Evolutionary conservation across 2,329 filamentous ascomycete species (phyloP).

Genomic region (Talaromyces verruculosus): DNA sequence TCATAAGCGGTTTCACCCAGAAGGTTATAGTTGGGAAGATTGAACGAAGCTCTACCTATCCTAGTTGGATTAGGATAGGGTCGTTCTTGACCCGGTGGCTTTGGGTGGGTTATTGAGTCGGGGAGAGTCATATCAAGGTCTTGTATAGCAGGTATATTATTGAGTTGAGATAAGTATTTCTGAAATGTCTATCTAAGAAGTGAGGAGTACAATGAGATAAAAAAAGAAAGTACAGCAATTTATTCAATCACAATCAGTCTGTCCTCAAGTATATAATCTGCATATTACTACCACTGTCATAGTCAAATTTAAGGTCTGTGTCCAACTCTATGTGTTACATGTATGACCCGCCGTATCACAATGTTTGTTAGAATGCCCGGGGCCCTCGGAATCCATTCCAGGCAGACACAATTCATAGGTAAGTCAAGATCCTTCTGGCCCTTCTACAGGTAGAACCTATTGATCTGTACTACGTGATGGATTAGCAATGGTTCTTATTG

Average conservation of each 20-base stretch:
- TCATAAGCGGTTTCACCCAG: neutral
- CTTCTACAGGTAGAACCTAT: neutral
- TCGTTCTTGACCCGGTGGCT: neutral
- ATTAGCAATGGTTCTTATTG: neutral
- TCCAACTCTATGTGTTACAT: neutral
- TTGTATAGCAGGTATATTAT: neutral
- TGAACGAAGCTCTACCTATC: neutral
- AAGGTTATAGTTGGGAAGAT: neutral
- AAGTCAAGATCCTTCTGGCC: neutral
- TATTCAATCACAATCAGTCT: neutral
- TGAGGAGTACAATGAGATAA: neutral
- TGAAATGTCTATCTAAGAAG: neutral
- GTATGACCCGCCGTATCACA: neutral
- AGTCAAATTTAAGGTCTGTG: neutral
- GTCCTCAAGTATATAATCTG: neutral
- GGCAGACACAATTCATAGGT: neutral
- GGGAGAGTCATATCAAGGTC: neutral
- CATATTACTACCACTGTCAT: neutral
- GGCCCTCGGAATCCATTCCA: neutral
- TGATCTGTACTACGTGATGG: neutral
- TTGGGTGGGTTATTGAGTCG: neutral
- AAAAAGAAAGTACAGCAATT: neutral
- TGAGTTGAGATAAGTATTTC: neutral
- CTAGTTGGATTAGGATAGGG: neutral
- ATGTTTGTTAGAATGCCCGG: neutral